Conservation (phyloP, 495 filamentous ascomycete genomes). For the Aspergillus egyptiacus region DNA sequence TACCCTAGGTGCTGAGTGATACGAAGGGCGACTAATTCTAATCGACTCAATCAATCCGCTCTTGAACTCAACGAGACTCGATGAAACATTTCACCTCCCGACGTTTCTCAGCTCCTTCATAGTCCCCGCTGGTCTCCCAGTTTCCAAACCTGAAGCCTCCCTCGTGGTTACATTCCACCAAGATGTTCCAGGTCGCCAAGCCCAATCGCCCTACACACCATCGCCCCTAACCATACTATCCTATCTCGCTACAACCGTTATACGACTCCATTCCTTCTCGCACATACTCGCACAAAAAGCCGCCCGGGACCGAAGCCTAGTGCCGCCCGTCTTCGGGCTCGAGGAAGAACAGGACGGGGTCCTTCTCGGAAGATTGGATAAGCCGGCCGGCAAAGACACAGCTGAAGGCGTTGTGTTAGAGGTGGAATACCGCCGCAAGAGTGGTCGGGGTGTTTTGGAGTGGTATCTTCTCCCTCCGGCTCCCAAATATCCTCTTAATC, state of each 20-base stretch:
- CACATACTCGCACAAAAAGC: conserved; percentile 63
- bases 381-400: conserved; percentile 40
- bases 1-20: conserved; percentile 8
- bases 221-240: conserved; percentile 54
- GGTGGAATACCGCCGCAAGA: conserved; percentile 78
- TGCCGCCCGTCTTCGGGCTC: conserved; percentile 70
- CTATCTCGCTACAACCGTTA: conserved; percentile 63
- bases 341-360: conserved; percentile 69
- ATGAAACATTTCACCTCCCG: conserved; percentile 30
- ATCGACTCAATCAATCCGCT: conserved; percentile 43
- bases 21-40: conserved; percentile 39
- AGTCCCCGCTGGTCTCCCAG: conserved; percentile 18
- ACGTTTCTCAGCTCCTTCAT: conserved; percentile 37
- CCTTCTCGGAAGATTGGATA: conserved; percentile 49
- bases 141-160: conserved; percentile 32
- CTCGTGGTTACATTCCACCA: conserved; percentile 43
- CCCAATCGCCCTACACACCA: conserved; percentile 57
- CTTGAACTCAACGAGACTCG: conserved; percentile 23
- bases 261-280: conserved; percentile 56
- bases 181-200: conserved; percentile 46
- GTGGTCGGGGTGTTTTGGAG: conserved; percentile 70
- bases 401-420: conserved; percentile 64
- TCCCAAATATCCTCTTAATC: conserved; percentile 27
- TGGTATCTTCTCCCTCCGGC: conserved; percentile 62
- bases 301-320: conserved; percentile 62